These are phyloP conservation scores for Melocanna baccifera DNA, from an alignment of 176 grass and related monocot genomes.

Conservation along the genomic window DNA sequence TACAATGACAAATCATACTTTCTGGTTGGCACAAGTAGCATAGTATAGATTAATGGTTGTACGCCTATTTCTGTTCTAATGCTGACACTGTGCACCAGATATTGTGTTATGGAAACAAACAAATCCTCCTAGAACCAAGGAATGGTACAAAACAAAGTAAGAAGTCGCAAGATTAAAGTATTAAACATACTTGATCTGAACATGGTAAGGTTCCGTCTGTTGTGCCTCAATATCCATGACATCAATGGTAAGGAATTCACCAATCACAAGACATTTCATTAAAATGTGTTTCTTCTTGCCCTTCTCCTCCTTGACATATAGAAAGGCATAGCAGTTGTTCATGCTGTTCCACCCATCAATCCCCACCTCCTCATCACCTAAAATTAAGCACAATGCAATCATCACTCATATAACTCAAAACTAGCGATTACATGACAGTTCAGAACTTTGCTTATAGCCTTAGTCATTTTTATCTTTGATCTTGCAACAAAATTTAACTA, in stretches of 20 bases:
- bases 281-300: conserved; percentile 54
- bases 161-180: background rate
- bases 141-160: background rate
- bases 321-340: conserved; percentile 67
- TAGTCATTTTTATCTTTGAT: background rate
- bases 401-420: background rate
- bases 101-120: background rate
- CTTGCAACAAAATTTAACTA: background rate
- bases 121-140: background rate
- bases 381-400: background rate
- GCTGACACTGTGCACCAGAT: background rate
- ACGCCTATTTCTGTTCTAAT: background rate
- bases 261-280: conserved; percentile 69
- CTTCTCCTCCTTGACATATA: conserved; percentile 67
- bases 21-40: background rate
- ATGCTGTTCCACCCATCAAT: conserved; percentile 76
- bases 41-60: background rate
- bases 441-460: background rate
- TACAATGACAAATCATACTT: background rate
- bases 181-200: conserved; percentile 72
- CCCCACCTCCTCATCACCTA: conserved; percentile 63
- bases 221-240: conserved; percentile 53
- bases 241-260: conserved; percentile 64
- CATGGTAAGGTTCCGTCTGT: conserved; percentile 46
- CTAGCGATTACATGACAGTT: conserved; percentile 3